A percentile compares a stretch with the other conserved stretches of the same genome.
Evolutionary conservation across 495 filamentous ascomycete genomes (phyloP).

Genomic region (Daldinia caldariorum): DNA sequence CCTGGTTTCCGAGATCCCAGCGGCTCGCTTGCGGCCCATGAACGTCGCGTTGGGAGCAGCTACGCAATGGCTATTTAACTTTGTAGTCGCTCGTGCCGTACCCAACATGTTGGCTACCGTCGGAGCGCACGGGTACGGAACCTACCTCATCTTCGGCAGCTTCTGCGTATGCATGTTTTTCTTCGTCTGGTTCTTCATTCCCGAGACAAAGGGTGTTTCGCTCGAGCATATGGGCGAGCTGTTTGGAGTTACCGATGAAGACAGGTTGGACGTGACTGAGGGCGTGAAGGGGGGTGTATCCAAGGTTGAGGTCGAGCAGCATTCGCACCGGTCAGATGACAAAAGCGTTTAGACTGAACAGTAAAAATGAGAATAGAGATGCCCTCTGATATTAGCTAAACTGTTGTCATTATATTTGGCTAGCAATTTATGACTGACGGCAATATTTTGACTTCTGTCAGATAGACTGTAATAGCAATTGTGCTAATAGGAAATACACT

Average conservation of each 20-base stretch:
- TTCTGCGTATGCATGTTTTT: constrained; percentile 74
- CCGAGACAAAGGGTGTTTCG: constrained; percentile 74
- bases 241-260: constrained; percentile 53
- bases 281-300: constrained; percentile 24
- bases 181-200: constrained; percentile 77
- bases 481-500: too few species aligned
- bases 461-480: too few species aligned
- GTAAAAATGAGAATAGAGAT: constrained; percentile 14
- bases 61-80: constrained; percentile 77
- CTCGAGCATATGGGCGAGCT: constrained; percentile 65
- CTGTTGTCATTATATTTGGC: neutral
- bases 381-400: constrained; percentile 16
- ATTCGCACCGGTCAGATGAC: constrained; percentile 30
- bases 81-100: constrained; percentile 71
- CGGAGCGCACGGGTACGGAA: constrained; percentile 69
- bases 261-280: constrained; percentile 10
- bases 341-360: constrained; percentile 29
- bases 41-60: constrained; percentile 76
- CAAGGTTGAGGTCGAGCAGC: constrained; percentile 32
- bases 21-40: constrained; percentile 73
- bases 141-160: constrained; percentile 64
- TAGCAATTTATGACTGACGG: neutral
- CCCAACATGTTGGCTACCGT: constrained; percentile 73
- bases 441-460: neutral
- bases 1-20: constrained; percentile 78